These are phyloP conservation scores for Trichoderma orchidacearum DNA, from an alignment of 495 filamentous ascomycete genomes.

Conservation along the genomic window DNA sequence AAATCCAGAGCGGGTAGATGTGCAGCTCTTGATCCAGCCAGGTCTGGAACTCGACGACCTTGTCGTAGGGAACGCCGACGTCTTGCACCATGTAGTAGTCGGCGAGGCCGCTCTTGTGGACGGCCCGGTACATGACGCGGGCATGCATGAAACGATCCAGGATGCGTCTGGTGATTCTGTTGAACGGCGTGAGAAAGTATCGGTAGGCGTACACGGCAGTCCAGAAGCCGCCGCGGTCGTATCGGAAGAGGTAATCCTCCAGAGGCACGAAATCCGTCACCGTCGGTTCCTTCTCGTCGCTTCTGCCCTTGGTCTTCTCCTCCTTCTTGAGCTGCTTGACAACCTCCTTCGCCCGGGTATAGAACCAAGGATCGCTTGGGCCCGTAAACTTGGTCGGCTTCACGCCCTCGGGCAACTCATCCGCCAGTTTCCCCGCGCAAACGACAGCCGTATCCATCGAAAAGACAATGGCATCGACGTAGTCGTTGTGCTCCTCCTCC, in stretches of 20 bases:
- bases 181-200: conserved; percentile 41
- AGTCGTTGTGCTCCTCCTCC: conserved; percentile 23
- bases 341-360: conserved; percentile 26
- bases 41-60: conserved; percentile 23
- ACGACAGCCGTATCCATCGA: conserved; percentile 31
- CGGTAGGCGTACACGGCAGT: conserved; percentile 34
- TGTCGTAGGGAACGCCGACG: conserved; percentile 30
- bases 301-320: background rate
- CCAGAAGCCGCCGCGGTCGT: conserved; percentile 50
- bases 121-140: conserved; percentile 41
- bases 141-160: conserved; percentile 44
- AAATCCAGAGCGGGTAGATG: conserved; percentile 44
- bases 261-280: conserved; percentile 25
- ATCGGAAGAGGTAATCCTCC: conserved; percentile 45
- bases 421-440: conserved; percentile 33
- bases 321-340: conserved; percentile 7
- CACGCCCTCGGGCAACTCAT: conserved; percentile 15
- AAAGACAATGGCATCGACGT: conserved; percentile 36
- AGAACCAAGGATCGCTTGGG: conserved; percentile 38
- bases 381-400: conserved; percentile 24
- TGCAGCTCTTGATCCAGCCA: conserved; percentile 24
- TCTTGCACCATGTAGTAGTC: conserved; percentile 39
- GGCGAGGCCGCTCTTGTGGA: conserved; percentile 34
- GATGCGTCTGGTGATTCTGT: conserved; percentile 29
- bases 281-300: background rate